These are phyloP conservation scores for Sporothrix dimorphospora DNA, from an alignment of 2,329 filamentous ascomycete genomes.

Conservation along the genomic window DNA sequence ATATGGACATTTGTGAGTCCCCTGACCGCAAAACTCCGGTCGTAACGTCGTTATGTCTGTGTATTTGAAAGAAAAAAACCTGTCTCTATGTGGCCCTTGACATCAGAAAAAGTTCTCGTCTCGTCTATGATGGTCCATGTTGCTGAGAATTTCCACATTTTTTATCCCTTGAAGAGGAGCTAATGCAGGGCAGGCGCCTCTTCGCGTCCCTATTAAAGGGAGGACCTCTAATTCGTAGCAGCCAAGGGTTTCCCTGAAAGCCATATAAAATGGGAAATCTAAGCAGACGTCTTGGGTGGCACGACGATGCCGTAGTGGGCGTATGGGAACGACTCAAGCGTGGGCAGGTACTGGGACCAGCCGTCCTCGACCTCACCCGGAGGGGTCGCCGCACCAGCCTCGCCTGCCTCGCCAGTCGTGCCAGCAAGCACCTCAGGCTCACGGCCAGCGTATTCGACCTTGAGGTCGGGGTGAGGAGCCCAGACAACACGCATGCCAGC, in stretches of 20 bases:
- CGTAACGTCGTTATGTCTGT: background rate
- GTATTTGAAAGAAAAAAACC: background rate
- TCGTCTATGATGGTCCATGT: too few species aligned
- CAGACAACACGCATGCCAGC: constrained; percentile 95
- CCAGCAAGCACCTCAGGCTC: constrained; percentile 86
- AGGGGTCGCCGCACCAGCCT: constrained; percentile 55
- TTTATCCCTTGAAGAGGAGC: too few species aligned
- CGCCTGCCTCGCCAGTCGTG: constrained; percentile 68
- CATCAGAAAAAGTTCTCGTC: too few species aligned
- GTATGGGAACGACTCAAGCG: constrained; percentile 60
- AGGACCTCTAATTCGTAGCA: background rate
- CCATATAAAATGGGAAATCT: background rate
- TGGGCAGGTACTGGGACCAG: constrained; percentile 60
- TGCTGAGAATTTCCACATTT: too few species aligned
- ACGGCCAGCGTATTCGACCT: constrained; percentile 73
- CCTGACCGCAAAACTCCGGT: background rate
- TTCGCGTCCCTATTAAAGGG: background rate
- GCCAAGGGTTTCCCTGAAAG: background rate
- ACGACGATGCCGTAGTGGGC: constrained; percentile 62
- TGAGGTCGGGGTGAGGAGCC: constrained; percentile 81
- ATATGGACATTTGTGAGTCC: background rate
- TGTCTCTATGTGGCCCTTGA: background rate
- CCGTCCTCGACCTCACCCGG: constrained; percentile 62
- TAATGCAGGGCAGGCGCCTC: too few species aligned
- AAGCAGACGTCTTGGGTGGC: constrained; percentile 35